Evolutionary conservation across 169 alveolate genomes (phyloP), one percentile per base, ranked within the genome.

Genomic region (Plasmodium coatneyi): DNA sequence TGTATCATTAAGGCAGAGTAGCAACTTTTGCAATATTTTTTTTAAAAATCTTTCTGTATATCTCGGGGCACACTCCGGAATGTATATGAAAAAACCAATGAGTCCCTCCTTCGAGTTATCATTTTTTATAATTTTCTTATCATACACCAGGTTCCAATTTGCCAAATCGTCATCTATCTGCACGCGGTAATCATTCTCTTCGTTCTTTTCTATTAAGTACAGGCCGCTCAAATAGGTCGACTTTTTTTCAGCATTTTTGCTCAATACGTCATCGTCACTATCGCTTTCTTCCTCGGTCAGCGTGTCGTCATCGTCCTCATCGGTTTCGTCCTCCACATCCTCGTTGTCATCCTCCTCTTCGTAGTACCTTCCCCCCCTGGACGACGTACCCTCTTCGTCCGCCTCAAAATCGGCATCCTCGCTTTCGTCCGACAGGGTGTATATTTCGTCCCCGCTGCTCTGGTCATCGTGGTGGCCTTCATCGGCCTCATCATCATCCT

Each of bases 21-120:
- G 36, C 41, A 91, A 66, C 56, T 91, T 91, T 60, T 91, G 84
- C 43, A 91, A 43, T 30, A 91, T 91, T 19, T 56, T 91, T 91
- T 91, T 91, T 91, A 91, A 91, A 91, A 91, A 91, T 36, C 71
- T 81, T 36, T 91, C 95, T 43, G 92, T 80, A 80, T 91, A 81
- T 32, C 25, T 25, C 34, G 82, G 86, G 74, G 82, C 95, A 81
- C 92, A 91, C 7, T 91, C 92, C 19, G 95, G 95, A 86, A 91
- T 81, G 74, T 91, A 91, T 25, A 91, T 91, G 34, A 91, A 91
- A n/a, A 91, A 71, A 7, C 92, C 92, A 10, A 91, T 81, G 66
- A 91, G 82, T 30, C 95, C 95, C 78, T 91, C 95, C 66, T 91
- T 91, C 22, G 92, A 39, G 28, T 71, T 81, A 25, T 25, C 92